phyloP scores from a whole-genome alignment of 2,329 filamentous ascomycete species.

The Neospermospora avenae region DNA sequence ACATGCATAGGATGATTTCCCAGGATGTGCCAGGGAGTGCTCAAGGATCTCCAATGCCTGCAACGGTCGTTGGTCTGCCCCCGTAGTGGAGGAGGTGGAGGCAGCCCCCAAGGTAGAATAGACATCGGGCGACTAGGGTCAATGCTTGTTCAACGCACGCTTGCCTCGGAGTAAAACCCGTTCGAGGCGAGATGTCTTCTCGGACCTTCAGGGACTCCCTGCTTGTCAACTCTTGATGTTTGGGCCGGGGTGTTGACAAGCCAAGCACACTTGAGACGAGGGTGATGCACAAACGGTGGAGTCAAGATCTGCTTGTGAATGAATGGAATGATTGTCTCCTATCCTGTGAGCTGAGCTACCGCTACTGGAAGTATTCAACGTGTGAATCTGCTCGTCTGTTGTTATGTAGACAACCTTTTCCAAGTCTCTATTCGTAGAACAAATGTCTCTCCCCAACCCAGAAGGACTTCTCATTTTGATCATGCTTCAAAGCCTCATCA shows the following conservation, averaged over 20 bases:
- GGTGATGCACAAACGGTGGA: conserved; percentile 28
- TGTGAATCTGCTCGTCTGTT: conserved; percentile 21
- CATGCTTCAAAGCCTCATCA: conserved; percentile 2
- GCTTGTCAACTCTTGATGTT: conserved; percentile 32
- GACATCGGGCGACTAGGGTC: conserved; percentile 28
- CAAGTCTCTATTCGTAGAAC: background rate
- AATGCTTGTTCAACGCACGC: conserved; percentile 33
- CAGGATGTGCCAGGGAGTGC: conserved; percentile 22
- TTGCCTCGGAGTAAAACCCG: conserved; percentile 32
- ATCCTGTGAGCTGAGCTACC: conserved; percentile 8
- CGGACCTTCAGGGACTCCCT: conserved; percentile 30
- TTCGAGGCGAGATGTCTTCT: conserved; percentile 29
- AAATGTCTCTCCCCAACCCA: background rate
- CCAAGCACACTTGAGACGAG: conserved; percentile 34
- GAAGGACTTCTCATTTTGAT: background rate
- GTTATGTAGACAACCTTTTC: too few species aligned
- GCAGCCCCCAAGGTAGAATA: conserved; percentile 23
- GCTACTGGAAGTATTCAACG: conserved; percentile 16
- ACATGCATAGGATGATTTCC: conserved; percentile 25
- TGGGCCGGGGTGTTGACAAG: conserved; percentile 32
- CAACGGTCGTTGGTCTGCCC: conserved; percentile 28
- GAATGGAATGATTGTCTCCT: too few species aligned
- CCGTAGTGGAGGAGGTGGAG: conserved; percentile 29
- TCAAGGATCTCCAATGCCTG: conserved; percentile 29
- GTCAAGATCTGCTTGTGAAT: conserved; percentile 28